These are phyloP conservation scores for Spathaspora gorwiae DNA, from an alignment of 805 yeast species.

Conservation along the genomic window DNA sequence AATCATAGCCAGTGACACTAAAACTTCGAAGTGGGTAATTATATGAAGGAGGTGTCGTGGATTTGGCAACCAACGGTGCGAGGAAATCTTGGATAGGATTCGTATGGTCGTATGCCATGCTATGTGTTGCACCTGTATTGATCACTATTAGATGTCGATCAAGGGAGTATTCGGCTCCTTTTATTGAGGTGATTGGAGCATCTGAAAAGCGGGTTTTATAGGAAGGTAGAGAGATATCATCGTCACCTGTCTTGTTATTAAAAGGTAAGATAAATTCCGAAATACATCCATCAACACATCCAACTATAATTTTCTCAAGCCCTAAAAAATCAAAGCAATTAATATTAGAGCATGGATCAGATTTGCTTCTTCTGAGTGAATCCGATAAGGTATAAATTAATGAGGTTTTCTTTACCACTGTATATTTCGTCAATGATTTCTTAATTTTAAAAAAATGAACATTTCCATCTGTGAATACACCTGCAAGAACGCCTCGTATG, in stretches of 20 bases:
- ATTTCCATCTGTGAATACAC: conserved; percentile 54
- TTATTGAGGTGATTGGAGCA: conserved; percentile 24
- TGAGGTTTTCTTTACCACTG: conserved; percentile 19
- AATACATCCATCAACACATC: conserved; percentile 54
- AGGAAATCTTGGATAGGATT: conserved; percentile 24
- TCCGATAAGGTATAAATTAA: conserved; percentile 14
- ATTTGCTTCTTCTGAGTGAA: neutral
- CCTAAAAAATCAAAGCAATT: conserved; percentile 47
- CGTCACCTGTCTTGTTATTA: neutral
- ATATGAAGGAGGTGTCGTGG: conserved; percentile 24
- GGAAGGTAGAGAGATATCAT: conserved; percentile 24
- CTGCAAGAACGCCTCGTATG: conserved; percentile 43
- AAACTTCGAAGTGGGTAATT: conserved; percentile 24
- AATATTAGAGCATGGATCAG: conserved; percentile 21
- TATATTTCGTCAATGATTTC: conserved; percentile 15
- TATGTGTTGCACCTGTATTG: conserved; percentile 26
- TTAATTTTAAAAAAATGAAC: conserved; percentile 44
- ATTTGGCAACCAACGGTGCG: conserved; percentile 19
- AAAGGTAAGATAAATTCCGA: conserved; percentile 51
- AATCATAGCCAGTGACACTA: conserved; percentile 23
- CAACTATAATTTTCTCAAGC: conserved; percentile 45
- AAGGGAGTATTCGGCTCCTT: conserved; percentile 20
- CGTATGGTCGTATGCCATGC: conserved; percentile 19
- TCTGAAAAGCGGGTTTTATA: conserved; percentile 28
- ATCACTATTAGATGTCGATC: conserved; percentile 20